Evolutionary conservation across 2,329 filamentous ascomycete genomes (phyloP).

Genomic region (Sporothrix pallida): DNA sequence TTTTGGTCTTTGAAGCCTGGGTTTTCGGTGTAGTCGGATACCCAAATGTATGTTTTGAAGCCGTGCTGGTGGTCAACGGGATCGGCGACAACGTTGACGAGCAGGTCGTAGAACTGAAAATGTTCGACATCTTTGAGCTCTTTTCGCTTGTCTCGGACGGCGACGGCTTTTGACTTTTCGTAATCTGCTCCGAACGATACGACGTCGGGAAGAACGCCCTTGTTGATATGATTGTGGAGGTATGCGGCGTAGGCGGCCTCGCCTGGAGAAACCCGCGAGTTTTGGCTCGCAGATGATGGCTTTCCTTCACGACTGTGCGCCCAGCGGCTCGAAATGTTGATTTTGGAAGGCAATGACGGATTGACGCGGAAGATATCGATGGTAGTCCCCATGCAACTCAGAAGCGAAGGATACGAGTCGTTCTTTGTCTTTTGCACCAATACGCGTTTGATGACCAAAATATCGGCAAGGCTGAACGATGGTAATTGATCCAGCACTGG

Average conservation of each 20-base stretch:
- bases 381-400: constrained; percentile 51
- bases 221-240: constrained; percentile 54
- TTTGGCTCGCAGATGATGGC: no score
- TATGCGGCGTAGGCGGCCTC: constrained; percentile 55
- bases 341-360: constrained; percentile 49
- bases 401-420: constrained; percentile 48
- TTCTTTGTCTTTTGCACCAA: constrained; percentile 53
- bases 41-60: constrained; percentile 65
- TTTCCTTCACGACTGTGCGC: no score
- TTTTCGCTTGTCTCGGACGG: constrained; percentile 61
- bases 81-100: constrained; percentile 70
- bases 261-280: constrained; percentile 17
- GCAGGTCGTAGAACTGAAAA: constrained; percentile 67
- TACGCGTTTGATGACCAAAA: constrained; percentile 66
- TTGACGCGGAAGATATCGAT: constrained; percentile 53
- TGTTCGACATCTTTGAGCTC: constrained; percentile 67
- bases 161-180: constrained; percentile 44
- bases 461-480: constrained; percentile 58
- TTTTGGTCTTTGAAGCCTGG: constrained; percentile 62
- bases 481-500: constrained; percentile 55
- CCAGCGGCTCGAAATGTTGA: neutral
- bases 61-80: constrained; percentile 51
- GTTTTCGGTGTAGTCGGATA: constrained; percentile 85
- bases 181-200: constrained; percentile 51
- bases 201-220: constrained; percentile 50